Evolutionary conservation across 179 eudicot genomes (phyloP), one percentile per base, ranked within the genome.

Genomic region (Corrigiola litoralis): DNA sequence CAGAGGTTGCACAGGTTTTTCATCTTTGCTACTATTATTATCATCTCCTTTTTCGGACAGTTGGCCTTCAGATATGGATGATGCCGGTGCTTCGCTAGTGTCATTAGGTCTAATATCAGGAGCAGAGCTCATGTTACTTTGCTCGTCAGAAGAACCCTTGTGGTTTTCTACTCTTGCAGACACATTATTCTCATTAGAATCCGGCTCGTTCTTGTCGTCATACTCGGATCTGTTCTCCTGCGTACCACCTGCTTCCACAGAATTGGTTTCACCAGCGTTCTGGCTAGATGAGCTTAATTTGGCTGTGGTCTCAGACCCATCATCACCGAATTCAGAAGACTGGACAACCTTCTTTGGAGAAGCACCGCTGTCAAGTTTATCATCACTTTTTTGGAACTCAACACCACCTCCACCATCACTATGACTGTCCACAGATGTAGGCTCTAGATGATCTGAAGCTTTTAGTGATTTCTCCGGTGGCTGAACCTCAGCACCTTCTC

Each of bases 21-120:
- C 91, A 61, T 82, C 88, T 65, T 58, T 73, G 33, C 70, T 77
- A 31, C 63, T 72, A 69, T 59, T 48, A 59, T 56, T 80, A 72
- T 55, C 73, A 16, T 69, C 74, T 67, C 66, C 81, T 50, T 76
- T 77, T 61, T 77, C 95, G 33, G 61, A 56, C 53, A 31, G 36
- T 54, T 79, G 81, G 51, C 75, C 31, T 56, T 84, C 95, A 14
- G 87, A 42, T 9, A 68, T 44, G 49, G 81, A 47, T 42, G 71
- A 10, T 25, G 79, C 50, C 25, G 72, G 55, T 38, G 72, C 72
- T 64, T 79, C 86, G 70, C 70, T 81, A 47, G 46, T 41, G 66
- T 51, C 73, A 36, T 46, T 27, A 25, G 81, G 57, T 57, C 64
- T 79, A 54, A 18, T 52, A 68, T 61, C 72, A 47, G 69, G 20